Base-by-base conservation (phyloP, 495 filamentous ascomycete genomes). In the Oidiodendron maius region DNA sequence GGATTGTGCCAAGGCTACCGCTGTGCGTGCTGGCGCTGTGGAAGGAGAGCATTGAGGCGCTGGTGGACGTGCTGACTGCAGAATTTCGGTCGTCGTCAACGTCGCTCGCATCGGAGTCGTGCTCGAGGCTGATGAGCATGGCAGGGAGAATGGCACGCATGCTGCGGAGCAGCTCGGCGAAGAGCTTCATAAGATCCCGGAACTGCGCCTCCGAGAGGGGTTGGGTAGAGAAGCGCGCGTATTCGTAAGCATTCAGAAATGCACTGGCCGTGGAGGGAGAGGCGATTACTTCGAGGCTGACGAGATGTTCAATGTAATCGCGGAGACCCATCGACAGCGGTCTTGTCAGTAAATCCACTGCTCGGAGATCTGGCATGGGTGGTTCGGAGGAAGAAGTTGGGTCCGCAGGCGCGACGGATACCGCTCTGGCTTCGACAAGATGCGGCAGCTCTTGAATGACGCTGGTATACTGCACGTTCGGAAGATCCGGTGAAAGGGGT, bases 361-460 rank as follows among this genome's bases (percentile, higher is more conserved):
- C 78, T 11, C 78, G 72, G 1, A 81, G 74, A 44, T 78, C 72
- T 8, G 75, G 61, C 32, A 63, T 25, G 5, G 71, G 66, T 21
- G 66, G 66, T 2, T 70, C 55, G 9, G 66, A 46, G 11, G 51
- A 53, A 44, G 71, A 76, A 13, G 59, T 51, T 4, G 68, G 65
- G 47, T 90, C 83, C 0, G 74, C 64, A 1, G 86, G 86, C 1
- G 88, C 88, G 32, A 93, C 72, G 1, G 89, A 86, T 11, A 93
- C 81, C 5, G 90, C 93, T 66, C 90, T 90, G 0, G 89, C 91
- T 64, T 98, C 93, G 48, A 98, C 89, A 18, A 98, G 72, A 58
- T 95, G 85, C 2, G 91, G 87, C 12, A 98, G 71, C 67, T 97
- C 94, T 16, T 72, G 69, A 11, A 98, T 77, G n/a, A 98, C 87